Evolutionary conservation across 139 green algal species (phyloP), one percentile per base, ranked within the genome.

Genomic region (Chlorella sp.): DNA sequence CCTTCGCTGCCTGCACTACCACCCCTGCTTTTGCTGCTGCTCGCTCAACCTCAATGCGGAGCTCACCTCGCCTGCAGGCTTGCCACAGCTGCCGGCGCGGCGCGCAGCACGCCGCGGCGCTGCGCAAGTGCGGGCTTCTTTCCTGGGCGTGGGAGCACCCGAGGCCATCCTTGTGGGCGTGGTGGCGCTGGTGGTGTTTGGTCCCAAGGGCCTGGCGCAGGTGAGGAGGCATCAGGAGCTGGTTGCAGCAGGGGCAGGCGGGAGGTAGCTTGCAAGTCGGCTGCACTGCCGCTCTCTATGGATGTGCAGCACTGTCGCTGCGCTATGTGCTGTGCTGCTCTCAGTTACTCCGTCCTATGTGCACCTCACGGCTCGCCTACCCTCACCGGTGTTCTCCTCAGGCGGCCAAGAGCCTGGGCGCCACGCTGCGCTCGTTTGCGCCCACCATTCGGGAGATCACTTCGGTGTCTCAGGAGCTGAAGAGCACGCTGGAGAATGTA

Each of bases 121-220:
- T 56, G 68, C 80, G 69, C 13, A 60, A 60, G 74, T 86, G 38
- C 63, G 65, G 28, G 84, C 86, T 1, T 96, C 93, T 0, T 94
- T 99, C 72, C 92, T 99, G 17, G 97, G 97, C 4, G 97, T 99
- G 34, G 97, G 97, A 4, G 97, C 97, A 0, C 97, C 97, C 2
- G 97, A 99, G 75, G 97, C 97, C 21, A 60, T 99, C 4, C 92
- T 99, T 2, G 97, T 99, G 1, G 97, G 92, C 4, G 94, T 99
- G 1, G 97, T 99, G n/a, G 97, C 97, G 6, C 87, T 99, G 25
- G 87, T 99, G 21, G 96, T 99, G 15, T 99, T 99, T 89, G 97
- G 97, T 3, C 97, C 97, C 34, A 99, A 99, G 86, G 97, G 97
- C 17, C 90, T 99, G 21, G 98, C 98, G 21, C 93, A 98, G 68